These are phyloP conservation scores for Phytophthora syringae DNA, from an alignment of 352 stramenopile genomes.

Conservation along the genomic window DNA sequence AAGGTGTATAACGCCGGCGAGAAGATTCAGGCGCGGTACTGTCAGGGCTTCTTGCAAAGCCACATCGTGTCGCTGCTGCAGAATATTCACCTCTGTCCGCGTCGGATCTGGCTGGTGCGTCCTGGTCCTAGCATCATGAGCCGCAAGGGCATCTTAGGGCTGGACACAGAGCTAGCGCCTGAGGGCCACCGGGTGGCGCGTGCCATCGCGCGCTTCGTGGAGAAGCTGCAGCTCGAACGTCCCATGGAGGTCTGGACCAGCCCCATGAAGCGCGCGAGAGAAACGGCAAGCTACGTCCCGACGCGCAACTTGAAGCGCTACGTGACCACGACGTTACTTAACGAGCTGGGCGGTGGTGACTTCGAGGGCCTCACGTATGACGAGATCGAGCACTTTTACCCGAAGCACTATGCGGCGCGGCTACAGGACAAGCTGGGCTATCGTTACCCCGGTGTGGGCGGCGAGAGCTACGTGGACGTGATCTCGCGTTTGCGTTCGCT, in stretches of 20 bases:
- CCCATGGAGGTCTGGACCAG: conserved; percentile 84
- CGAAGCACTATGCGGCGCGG: conserved; percentile 84
- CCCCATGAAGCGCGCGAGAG: conserved; percentile 81
- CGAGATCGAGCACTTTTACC: conserved; percentile 88
- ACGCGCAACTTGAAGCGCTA: conserved; percentile 76
- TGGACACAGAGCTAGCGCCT: conserved; percentile 85
- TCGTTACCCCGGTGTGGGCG: conserved; percentile 88
- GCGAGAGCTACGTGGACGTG: conserved; percentile 94
- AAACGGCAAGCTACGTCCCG: conserved; percentile 74
- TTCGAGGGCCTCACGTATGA: conserved; percentile 90
- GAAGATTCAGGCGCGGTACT: conserved; percentile 91
- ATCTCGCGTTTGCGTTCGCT: conserved; percentile 92
- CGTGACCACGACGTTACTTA: conserved; percentile 90
- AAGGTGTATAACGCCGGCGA: conserved; percentile 94
- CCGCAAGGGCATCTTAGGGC: conserved; percentile 76
- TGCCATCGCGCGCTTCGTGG: conserved; percentile 88
- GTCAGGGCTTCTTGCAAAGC: conserved; percentile 87
- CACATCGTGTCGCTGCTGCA: conserved; percentile 89
- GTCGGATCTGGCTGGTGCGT: conserved; percentile 91
- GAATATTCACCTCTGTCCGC: conserved; percentile 93
- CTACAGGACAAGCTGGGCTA: conserved; percentile 93
- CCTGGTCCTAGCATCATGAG: conserved; percentile 85
- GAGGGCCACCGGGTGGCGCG: conserved; percentile 82
- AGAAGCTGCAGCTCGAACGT: conserved; percentile 73
- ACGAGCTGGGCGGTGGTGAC: conserved; percentile 91